These are phyloP conservation scores for Chrysoporthe austroafricana DNA, from an alignment of 2,329 filamentous ascomycete species.

Conservation along the genomic window DNA sequence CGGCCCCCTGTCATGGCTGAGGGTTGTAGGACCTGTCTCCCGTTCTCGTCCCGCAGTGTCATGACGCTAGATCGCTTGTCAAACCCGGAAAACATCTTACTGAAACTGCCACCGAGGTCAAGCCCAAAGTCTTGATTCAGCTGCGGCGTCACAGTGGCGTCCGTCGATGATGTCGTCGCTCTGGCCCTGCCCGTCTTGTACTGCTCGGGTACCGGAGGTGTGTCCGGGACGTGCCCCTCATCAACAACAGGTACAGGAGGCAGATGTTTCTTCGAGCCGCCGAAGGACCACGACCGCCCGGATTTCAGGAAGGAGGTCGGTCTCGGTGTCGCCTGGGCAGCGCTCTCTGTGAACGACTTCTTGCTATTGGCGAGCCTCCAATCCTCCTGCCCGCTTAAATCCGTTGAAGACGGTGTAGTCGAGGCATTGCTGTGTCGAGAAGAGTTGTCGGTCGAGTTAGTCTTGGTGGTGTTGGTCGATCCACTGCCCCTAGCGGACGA, in stretches of 20 bases:
- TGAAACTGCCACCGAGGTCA: slow-evolving; percentile 62
- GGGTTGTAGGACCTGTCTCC: slow-evolving; percentile 40
- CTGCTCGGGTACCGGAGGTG: slow-evolving; percentile 41
- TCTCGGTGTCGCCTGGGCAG: slow-evolving; percentile 50
- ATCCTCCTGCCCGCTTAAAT: slow-evolving; percentile 46
- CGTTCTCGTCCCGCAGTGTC: slow-evolving; percentile 48
- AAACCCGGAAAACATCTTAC: slow-evolving; percentile 59
- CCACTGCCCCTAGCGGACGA: slow-evolving; percentile 56
- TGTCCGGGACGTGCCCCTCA: slow-evolving; percentile 41
- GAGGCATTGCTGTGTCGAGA: slow-evolving; percentile 66
- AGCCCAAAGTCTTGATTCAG: slow-evolving; percentile 51
- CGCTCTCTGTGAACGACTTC: slow-evolving; percentile 45
- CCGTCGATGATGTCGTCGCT: slow-evolving; percentile 58
- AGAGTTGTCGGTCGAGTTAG: slow-evolving; percentile 62
- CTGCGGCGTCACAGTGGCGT: slow-evolving; percentile 56
- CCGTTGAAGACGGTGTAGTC: slow-evolving; percentile 63
- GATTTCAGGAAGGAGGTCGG: slow-evolving; percentile 58
- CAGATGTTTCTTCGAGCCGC: slow-evolving; percentile 55
- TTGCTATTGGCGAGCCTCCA: slow-evolving; percentile 40
- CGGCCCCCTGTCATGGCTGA: slow-evolving; percentile 53
- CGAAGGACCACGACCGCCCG: slow-evolving; percentile 64
- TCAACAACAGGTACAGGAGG: slow-evolving; percentile 42
- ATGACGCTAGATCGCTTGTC: slow-evolving; percentile 58
- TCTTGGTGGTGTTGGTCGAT: slow-evolving; percentile 64
- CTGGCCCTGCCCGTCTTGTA: slow-evolving; percentile 44